phyloP scores from a whole-genome alignment of 2,329 filamentous ascomycete genomes.

The Emergomyces pasteurianus region DNA sequence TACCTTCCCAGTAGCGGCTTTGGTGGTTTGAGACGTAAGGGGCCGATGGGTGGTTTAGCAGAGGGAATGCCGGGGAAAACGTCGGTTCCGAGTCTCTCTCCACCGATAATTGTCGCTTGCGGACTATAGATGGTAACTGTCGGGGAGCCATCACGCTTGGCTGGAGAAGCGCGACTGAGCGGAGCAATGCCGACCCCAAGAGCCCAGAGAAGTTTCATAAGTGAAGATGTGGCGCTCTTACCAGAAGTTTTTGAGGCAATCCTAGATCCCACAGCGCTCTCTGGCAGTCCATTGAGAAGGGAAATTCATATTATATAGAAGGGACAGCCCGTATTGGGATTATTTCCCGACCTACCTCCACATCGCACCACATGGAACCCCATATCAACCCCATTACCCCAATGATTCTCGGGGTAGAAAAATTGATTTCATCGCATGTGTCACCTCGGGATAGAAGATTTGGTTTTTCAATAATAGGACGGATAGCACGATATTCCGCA shows the following conservation, averaged over 20 bases:
- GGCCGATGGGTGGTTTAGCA: slow-evolving; percentile 55
- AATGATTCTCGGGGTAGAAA: neutral
- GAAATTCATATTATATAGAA: neutral
- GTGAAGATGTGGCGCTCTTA: neutral
- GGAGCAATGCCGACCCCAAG: neutral
- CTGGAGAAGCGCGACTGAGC: slow-evolving; percentile 12
- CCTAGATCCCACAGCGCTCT: neutral
- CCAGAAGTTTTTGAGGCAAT: neutral
- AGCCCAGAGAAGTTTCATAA: neutral
- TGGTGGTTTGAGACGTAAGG: slow-evolving; percentile 58
- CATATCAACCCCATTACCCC: neutral
- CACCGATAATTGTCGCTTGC: slow-evolving; percentile 44
- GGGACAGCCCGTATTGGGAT: neutral
- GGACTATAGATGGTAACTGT: slow-evolving; percentile 43
- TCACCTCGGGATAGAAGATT: neutral
- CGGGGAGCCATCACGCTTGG: slow-evolving; percentile 36
- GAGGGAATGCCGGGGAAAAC: slow-evolving; percentile 65
- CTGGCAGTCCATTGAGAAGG: neutral
- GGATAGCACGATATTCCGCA: no score
- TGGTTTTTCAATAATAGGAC: neutral
- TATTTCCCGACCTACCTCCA: neutral
- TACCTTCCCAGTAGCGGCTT: slow-evolving; percentile 49
- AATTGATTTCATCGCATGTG: neutral
- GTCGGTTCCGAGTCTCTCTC: slow-evolving; percentile 39
- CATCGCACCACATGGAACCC: neutral